Conservation (phyloP, 306 rosid species). For the Sicyos edulis region DNA sequence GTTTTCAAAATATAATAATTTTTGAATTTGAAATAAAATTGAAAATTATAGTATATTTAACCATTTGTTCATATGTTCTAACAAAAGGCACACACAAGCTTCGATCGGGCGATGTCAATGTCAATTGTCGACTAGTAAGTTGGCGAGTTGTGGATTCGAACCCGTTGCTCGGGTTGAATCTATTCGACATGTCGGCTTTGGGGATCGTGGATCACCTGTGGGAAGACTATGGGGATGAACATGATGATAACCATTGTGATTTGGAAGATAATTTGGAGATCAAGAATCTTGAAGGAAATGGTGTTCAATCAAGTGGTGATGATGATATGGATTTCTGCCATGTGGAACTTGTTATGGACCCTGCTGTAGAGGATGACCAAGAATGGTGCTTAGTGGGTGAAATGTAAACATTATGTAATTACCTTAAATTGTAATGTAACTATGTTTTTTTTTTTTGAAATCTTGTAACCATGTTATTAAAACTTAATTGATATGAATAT, state of each 20-base stretch:
- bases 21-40: too few species aligned
- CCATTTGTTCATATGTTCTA: not conserved
- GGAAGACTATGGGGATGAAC: constrained; percentile 20
- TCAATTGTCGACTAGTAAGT: constrained; percentile 27
- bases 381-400: constrained; percentile 49
- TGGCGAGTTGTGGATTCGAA: constrained; percentile 31
- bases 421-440: too few species aligned
- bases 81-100: constrained; percentile 37
- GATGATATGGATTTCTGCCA: constrained; percentile 28
- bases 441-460: too few species aligned
- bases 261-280: not conserved
- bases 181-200: constrained; percentile 33
- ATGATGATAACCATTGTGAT: constrained; percentile 11
- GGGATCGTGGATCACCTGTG: constrained; percentile 31
- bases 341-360: constrained; percentile 29
- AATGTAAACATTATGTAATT: not conserved
- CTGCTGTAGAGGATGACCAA: constrained; percentile 34
- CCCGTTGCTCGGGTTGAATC: constrained; percentile 10
- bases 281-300: not conserved
- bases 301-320: not conserved
- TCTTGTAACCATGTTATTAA: too few species aligned
- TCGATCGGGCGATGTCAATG: constrained; percentile 21
- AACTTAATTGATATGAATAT: too few species aligned
- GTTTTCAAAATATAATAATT: too few species aligned
- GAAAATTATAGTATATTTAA: not conserved